phyloP scores from a whole-genome alignment of 108 stramenopile species.

The Chaetoceros muelleri region DNA sequence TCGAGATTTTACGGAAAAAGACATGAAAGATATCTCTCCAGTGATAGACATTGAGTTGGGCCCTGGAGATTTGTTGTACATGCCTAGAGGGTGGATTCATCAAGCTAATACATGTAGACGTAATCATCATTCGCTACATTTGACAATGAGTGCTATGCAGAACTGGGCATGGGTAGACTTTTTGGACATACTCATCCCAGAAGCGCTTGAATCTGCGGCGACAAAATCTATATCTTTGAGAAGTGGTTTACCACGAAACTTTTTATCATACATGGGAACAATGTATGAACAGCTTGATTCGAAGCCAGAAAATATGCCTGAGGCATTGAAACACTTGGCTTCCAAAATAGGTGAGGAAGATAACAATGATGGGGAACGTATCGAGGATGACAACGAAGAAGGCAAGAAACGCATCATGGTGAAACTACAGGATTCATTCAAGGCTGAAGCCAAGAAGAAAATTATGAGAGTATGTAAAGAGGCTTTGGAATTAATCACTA shows the following conservation, averaged over 20 bases:
- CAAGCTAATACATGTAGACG: conserved; percentile 72
- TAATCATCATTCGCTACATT: conserved; percentile 79
- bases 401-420: conserved; percentile 14
- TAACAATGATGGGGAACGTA: conserved; percentile 12
- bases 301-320: conserved; percentile 41
- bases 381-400: conserved; percentile 27
- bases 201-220: conserved; percentile 69
- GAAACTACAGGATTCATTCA: conserved; percentile 38
- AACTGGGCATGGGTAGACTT: conserved; percentile 90
- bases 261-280: conserved; percentile 88
- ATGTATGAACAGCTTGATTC: conserved; percentile 56
- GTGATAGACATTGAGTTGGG: conserved; percentile 67
- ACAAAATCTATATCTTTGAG: conserved; percentile 53
- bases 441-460: conserved; percentile 61
- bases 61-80: conserved; percentile 89
- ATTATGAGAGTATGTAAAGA: conserved; percentile 73
- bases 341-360: conserved; percentile 11
- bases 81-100: conserved; percentile 96
- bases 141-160: conserved; percentile 92
- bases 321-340: conserved; percentile 42
- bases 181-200: conserved; percentile 78
- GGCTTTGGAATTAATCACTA: conserved; percentile 77
- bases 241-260: conserved; percentile 78
- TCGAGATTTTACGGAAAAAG: conserved; percentile 60
- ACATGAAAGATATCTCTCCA: conserved; percentile 41